Base-by-base conservation (phyloP, 2,329 filamentous ascomycete genomes). In the Chrysoporthe puriensis region DNA sequence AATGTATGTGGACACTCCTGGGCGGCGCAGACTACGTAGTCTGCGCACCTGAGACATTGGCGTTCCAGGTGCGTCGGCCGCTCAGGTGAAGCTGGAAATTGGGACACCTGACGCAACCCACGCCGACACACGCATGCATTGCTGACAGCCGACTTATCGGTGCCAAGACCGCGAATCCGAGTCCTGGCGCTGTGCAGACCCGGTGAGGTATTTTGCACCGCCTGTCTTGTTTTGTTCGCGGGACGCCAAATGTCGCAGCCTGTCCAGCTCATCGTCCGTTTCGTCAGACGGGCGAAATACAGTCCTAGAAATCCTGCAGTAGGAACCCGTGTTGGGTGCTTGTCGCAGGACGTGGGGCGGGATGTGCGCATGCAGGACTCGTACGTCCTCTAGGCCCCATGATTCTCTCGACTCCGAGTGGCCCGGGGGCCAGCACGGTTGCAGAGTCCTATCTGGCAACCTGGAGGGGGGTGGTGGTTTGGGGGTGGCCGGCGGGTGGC, bases 381-480 rank as follows among this genome's bases (percentile, higher is more conserved):
- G 67, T 64, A 42, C 16, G 56, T 44, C 54, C 62, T 40, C 54
- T 62, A 69, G 67, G 67, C 67, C 56, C 34, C 67, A 40, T 40
- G 43, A 67, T 69, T 69, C 62, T 69, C 65, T 61, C 56, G 36
- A 64, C 14, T 43, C 44, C 50, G 62, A 69, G 18, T 67, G 67
- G 67, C 54, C 65, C 62, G 64, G 59, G 56, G 64, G 16, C 36
- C 21, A 21, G 32, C 16, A 52, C 50, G 48, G 40, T n/a, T n/a
- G 36, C 59, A 62, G 46, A 42, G n/a, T 52, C 18, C 11, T 63
- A 42, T 40, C 61, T 40, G 34, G 54, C 54, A 63, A 50, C 61
- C 48, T 48, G 34, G n/a, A 54, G 21, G 26, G 26, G 26, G 26
- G 26, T 26, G 26, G 26, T 26, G 26, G 26, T 32, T 50, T 43